Base-by-base conservation (phyloP, 768 basidiomycete species). In the Terana coerulea region DNA sequence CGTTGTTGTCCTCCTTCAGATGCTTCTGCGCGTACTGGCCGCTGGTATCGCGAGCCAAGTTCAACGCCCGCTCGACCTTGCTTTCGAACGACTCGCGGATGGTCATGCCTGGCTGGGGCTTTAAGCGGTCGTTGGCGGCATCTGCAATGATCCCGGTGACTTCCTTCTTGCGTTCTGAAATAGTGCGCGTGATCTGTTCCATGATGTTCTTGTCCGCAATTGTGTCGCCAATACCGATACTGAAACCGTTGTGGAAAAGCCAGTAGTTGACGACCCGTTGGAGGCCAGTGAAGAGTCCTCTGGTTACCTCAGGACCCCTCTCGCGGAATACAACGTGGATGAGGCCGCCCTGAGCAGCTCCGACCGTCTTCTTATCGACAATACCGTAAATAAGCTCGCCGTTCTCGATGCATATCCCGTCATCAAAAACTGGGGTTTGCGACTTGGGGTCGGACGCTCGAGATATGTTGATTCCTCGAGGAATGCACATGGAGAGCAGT, bases 361-460 rank as follows among this genome's bases (percentile, higher is more conserved):
- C 97, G 33, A 98, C 95, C n/a, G 94, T 97, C 74, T 98, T 95
- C 77, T 99, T 99, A 73, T 95, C 90, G 41, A 99, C 90, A 53
- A 94, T 88, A 24, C 97, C 95, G 62, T 86, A 97, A 19, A 98
- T 77, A 54, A 99, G 78, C 67, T 98, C 93, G 14, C 97, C 97
- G 57, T 99, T 94, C 67, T 99, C 97, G 60, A 98, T 86, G 70
- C 94, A 76, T 71, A 98, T 90, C 45, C 95, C 95, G 54, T 97
- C 92, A 64, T 98, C 97, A 59, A 86, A 82, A 3, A 90, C 81
- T 3, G 94, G 93, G 62, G 86, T 86, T 0, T 81, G 77, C 1
- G 84, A 84, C 58, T 86, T 86, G 0, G 87, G 84, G 45, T 91
- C 90, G 1, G 92, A 81, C 5, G 82, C 78, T 21, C 92, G 88